Evolutionary conservation across 441 rosid species (phyloP).

Genomic region (Gossypium schwendimanii): DNA sequence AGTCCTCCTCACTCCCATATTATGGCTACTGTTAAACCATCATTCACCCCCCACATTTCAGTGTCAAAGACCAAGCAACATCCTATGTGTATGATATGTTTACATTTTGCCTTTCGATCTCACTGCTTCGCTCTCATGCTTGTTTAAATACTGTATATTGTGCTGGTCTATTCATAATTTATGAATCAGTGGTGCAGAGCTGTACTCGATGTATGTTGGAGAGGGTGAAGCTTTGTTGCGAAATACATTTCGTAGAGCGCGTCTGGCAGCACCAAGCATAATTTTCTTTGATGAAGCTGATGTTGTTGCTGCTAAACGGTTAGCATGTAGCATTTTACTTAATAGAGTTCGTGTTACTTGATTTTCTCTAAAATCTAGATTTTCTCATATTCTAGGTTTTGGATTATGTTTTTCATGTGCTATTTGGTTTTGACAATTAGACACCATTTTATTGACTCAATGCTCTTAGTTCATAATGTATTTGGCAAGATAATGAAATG

Average conservation of each 20-base stretch:
- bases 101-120: background rate
- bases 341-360: background rate
- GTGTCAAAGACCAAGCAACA: no score
- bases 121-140: background rate
- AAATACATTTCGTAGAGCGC: slow-evolving; percentile 79
- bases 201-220: slow-evolving; percentile 94
- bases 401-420: background rate
- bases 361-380: background rate
- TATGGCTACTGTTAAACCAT: background rate
- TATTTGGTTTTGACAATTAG: background rate
- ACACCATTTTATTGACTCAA: background rate
- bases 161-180: slow-evolving; percentile 2
- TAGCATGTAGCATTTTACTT: slow-evolving; percentile 13
- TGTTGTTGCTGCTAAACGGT: slow-evolving; percentile 79
- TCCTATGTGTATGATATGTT: background rate
- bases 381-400: background rate
- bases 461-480: background rate
- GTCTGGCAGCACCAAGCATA: slow-evolving; percentile 90
- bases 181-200: slow-evolving; percentile 75
- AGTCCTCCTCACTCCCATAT: no score
- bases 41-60: no score
- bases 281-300: slow-evolving; percentile 94
- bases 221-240: slow-evolving; percentile 94
- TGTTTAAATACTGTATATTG: background rate
- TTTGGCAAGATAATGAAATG: background rate